Base-by-base conservation (phyloP, 306 rosid genomes). In the Rosa rugosa region DNA sequence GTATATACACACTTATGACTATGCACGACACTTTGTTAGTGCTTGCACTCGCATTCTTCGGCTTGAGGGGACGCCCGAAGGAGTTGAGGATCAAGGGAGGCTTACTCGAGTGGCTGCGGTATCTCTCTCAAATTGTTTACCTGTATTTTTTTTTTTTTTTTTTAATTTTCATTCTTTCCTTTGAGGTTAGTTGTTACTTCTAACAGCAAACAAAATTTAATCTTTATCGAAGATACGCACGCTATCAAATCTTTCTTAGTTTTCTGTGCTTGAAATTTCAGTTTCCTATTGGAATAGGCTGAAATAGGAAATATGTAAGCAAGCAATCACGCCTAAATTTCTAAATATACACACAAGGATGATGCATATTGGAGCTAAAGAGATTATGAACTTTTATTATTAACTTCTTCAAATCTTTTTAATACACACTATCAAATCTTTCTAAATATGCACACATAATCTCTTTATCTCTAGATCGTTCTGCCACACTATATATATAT, bases 71-170 rank as follows among this genome's bases (percentile, higher is more conserved):
- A 93, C 97, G 0, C 98, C 94, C 50, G 98, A 93, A 80, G 97
- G 98, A 56, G 98, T 93, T 83, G 98, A 88, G 83, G 89, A 93
- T 85, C 94, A 91, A 82, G 98, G 97, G 81, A 89, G 82, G 87
- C 89, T 93, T 72, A 93, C 98, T 70, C 87, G 98, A 75, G 94
- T 93, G 56, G 93, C 97, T 82, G 98, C 98, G 49, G 98, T 84
- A 69, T 79, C 74, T 57, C 17, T 57, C 11, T 74, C 36, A 22
- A 62, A 31, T 50, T 57, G 14, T 46, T 46, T 46, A 16, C 54
- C 41, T 71, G 47, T 14, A 25, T 46, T 46, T 66, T 59, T 22
- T 38, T 38, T 6, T 25, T 31, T 38, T 1, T 42, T 60, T 22
- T 25, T n/a, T 9, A 25, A 25, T 25, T 7, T 57, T 5, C 49